Evolutionary conservation across 2,329 filamentous ascomycete genomes (phyloP).

Genomic region (Fusarium transvaalense): DNA sequence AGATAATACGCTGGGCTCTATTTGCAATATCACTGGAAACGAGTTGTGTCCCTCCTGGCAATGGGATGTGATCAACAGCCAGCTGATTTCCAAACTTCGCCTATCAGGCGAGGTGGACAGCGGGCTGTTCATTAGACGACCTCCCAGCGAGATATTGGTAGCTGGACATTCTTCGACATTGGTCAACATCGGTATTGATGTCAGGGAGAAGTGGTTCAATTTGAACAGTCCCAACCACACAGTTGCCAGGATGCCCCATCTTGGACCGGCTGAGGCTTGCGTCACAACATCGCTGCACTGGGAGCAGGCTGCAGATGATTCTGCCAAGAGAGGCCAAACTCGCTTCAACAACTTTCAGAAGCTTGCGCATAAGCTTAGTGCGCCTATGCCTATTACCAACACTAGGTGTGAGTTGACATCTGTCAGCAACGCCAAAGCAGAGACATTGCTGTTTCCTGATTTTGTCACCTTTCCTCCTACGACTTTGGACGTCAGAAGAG

Average conservation of each 20-base stretch:
- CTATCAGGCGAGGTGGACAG: slow-evolving; percentile 31
- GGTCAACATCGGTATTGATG: slow-evolving; percentile 27
- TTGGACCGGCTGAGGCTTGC: slow-evolving; percentile 31
- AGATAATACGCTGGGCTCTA: slow-evolving; percentile 14
- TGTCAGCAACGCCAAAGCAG: neutral
- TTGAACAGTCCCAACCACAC: slow-evolving; percentile 37
- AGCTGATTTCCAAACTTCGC: slow-evolving; percentile 33
- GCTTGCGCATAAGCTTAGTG: slow-evolving; percentile 27
- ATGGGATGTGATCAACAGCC: slow-evolving; percentile 39
- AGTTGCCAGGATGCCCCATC: slow-evolving; percentile 38
- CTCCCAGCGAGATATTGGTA: slow-evolving; percentile 29
- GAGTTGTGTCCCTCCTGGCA: slow-evolving; percentile 39
- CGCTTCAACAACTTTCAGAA: slow-evolving; percentile 35
- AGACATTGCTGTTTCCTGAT: slow-evolving; percentile 24
- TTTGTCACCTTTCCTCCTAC: slow-evolving; percentile 28
- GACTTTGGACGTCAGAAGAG: slow-evolving; percentile 14
- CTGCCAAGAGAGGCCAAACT: slow-evolving; percentile 18
- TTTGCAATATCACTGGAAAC: slow-evolving; percentile 29
- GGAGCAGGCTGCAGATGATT: slow-evolving; percentile 35
- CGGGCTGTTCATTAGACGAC: slow-evolving; percentile 24
- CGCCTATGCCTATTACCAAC: slow-evolving; percentile 34
- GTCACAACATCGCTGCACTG: slow-evolving; percentile 38
- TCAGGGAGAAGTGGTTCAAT: slow-evolving; percentile 35
- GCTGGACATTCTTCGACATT: slow-evolving; percentile 25
- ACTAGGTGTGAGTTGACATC: slow-evolving; percentile 33